These are phyloP conservation scores for Annulohypoxylon nitens DNA, from an alignment of 495 filamentous ascomycete genomes.

Conservation along the genomic window DNA sequence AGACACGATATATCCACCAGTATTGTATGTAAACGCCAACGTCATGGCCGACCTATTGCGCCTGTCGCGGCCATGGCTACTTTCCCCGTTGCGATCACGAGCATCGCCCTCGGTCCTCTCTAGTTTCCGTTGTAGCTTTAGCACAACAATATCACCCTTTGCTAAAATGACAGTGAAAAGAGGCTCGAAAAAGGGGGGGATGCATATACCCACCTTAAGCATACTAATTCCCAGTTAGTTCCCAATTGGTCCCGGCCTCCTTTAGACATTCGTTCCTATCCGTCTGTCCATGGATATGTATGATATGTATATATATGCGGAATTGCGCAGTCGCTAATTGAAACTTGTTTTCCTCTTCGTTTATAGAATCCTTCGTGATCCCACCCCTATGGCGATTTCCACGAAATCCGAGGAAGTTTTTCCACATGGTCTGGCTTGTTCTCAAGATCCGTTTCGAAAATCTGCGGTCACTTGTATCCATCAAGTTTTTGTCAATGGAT, in stretches of 20 bases:
- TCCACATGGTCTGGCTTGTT: constrained; percentile 40
- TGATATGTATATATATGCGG: neutral
- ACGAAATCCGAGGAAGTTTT: constrained; percentile 39
- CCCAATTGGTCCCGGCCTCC: neutral
- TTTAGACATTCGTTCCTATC: neutral
- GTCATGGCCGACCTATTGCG: constrained; percentile 41
- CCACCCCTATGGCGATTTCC: constrained; percentile 49
- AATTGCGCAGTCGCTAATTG: constrained; percentile 7
- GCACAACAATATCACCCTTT: constrained; percentile 18
- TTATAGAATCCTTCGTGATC: constrained; percentile 40
- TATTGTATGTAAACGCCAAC: neutral
- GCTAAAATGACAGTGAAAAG: neutral
- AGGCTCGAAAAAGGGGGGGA: neutral
- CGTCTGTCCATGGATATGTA: neutral
- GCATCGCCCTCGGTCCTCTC: constrained; percentile 10
- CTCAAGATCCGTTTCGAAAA: constrained; percentile 17
- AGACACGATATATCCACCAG: neutral
- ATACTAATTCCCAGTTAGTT: constrained; percentile 41
- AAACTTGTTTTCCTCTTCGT: neutral
- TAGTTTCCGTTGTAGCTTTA: constrained; percentile 15
- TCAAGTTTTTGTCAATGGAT: constrained; percentile 51
- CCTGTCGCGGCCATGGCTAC: constrained; percentile 32
- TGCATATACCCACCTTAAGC: neutral
- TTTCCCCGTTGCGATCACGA: constrained; percentile 15
- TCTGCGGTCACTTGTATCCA: constrained; percentile 21